Percentiles rank a stretch among this genome's conserved stretches.
These are phyloP conservation scores for Aspergillus conjunctus DNA, from an alignment of 495 filamentous ascomycete species.

Conservation along the genomic window DNA sequence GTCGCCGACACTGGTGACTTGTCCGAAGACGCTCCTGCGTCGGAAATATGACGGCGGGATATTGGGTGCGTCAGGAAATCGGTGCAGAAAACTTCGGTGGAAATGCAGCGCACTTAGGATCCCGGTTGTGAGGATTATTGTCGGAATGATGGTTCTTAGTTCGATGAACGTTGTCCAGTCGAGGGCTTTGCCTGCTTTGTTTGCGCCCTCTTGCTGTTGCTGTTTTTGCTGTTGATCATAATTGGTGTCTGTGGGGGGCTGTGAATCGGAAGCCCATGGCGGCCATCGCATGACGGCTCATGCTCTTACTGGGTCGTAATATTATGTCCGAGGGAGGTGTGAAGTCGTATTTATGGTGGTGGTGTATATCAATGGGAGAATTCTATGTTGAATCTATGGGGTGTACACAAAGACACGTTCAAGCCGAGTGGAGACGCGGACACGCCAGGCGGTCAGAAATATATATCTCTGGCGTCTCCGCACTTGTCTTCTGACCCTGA, in stretches of 20 bases:
- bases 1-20: slow-evolving; percentile 92
- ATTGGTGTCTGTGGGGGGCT: slow-evolving; percentile 11
- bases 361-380: not conserved
- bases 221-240: slow-evolving; percentile 30
- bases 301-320: slow-evolving; percentile 27
- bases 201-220: slow-evolving; percentile 21
- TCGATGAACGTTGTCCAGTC: slow-evolving; percentile 71
- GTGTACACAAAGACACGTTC: not conserved
- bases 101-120: slow-evolving; percentile 61
- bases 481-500: not conserved
- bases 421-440: too few species aligned
- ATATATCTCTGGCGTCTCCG: not conserved
- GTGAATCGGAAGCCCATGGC: slow-evolving; percentile 46
- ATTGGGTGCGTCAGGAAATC: slow-evolving; percentile 71
- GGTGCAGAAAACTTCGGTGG: slow-evolving; percentile 66
- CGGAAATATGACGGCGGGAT: slow-evolving; percentile 71
- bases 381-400: not conserved
- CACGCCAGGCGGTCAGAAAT: not conserved
- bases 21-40: slow-evolving; percentile 72
- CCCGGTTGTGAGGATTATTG: slow-evolving; percentile 67
- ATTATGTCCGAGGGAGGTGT: slow-evolving; percentile 14
- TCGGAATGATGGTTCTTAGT: slow-evolving; percentile 65
- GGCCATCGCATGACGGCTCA: slow-evolving; percentile 57
- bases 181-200: slow-evolving; percentile 25
- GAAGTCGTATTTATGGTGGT: slow-evolving; percentile 10